phyloP scores from a whole-genome alignment of 345 rosid genomes.

The Boechera retrofracta region DNA sequence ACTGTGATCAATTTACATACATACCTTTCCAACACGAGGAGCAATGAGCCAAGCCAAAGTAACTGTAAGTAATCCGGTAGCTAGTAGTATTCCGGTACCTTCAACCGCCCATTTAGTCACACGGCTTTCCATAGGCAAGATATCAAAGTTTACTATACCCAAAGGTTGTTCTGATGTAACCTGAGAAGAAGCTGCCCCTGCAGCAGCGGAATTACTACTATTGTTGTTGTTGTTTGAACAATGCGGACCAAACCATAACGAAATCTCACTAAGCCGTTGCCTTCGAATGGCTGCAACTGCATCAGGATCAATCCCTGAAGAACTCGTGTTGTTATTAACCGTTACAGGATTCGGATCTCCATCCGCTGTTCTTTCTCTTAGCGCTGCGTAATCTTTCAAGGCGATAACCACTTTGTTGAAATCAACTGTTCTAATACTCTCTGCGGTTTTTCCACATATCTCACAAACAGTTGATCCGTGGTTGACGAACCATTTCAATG shows the following conservation, averaged over 20 bases:
- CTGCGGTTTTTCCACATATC: constrained; percentile 73
- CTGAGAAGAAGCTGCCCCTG: constrained; percentile 45
- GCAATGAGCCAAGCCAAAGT: constrained; percentile 96
- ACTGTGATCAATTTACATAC: constrained; percentile 38
- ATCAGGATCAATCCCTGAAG: constrained; percentile 81
- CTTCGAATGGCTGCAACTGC: constrained; percentile 90
- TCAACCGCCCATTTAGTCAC: constrained; percentile 95
- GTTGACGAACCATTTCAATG: constrained; percentile 94
- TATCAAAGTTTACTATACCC: constrained; percentile 57
- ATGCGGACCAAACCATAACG: constrained; percentile 81
- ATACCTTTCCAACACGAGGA: constrained; percentile 94
- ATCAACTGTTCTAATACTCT: constrained; percentile 63
- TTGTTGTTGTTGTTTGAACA: constrained; percentile 43
- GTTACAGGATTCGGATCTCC: constrained; percentile 81
- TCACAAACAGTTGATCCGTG: constrained; percentile 92
- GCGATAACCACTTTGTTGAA: constrained; percentile 65
- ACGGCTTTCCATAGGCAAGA: constrained; percentile 61
- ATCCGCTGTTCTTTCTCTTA: constrained; percentile 78
- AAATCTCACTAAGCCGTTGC: constrained; percentile 87
- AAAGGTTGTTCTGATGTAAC: constrained; percentile 67
- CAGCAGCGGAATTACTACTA: constrained; percentile 48
- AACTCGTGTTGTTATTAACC: constrained; percentile 42
- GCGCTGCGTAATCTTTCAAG: constrained; percentile 73
- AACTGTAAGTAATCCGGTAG: constrained; percentile 85
- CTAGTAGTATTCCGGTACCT: constrained; percentile 90